Percentiles rank a stretch among this genome's conserved stretches.
phyloP scores from a whole-genome alignment of 2,329 filamentous ascomycete genomes.

The Raffaelea ambrosiae region DNA sequence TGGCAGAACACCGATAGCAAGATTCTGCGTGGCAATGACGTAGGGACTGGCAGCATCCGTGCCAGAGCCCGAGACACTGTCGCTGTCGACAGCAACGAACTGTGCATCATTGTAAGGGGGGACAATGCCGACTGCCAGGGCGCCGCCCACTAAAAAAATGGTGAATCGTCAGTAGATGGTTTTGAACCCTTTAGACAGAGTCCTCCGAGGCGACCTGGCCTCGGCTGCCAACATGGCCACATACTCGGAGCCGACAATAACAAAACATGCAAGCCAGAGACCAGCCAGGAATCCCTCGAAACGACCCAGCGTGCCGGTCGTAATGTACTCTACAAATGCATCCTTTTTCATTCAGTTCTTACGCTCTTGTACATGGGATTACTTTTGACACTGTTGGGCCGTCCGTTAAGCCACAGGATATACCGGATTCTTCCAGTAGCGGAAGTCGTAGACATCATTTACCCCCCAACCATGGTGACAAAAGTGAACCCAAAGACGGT shows the following conservation, averaged over 20 bases:
- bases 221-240: conserved; percentile 19
- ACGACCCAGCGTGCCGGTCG: conserved; percentile 25
- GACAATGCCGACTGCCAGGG: conserved; percentile 18
- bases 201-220: conserved; percentile 12
- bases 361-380: too few relatives aligned
- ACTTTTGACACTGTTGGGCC: too few relatives aligned
- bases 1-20: conserved; percentile 58
- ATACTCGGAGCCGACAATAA: conserved; percentile 41
- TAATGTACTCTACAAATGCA: conserved; percentile 25
- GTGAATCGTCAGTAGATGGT: conserved; percentile 21
- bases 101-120: conserved; percentile 19
- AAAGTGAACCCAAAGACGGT: conserved; percentile 42
- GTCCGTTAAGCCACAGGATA: too few relatives aligned
- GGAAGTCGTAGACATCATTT: conserved; percentile 8
- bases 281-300: conserved; percentile 27
- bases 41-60: conserved; percentile 50
- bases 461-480: conserved; percentile 33
- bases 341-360: conserved; percentile 26
- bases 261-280: conserved; percentile 5
- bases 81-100: conserved; percentile 19
- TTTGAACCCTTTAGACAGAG: conserved; percentile 11
- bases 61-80: conserved; percentile 21
- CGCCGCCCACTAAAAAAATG: conserved; percentile 19
- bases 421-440: conserved; percentile 19
- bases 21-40: conserved; percentile 62